These are phyloP conservation scores for Colletotrichum sp. DNA, from an alignment of 2,329 filamentous ascomycete genomes.

Conservation along the genomic window DNA sequence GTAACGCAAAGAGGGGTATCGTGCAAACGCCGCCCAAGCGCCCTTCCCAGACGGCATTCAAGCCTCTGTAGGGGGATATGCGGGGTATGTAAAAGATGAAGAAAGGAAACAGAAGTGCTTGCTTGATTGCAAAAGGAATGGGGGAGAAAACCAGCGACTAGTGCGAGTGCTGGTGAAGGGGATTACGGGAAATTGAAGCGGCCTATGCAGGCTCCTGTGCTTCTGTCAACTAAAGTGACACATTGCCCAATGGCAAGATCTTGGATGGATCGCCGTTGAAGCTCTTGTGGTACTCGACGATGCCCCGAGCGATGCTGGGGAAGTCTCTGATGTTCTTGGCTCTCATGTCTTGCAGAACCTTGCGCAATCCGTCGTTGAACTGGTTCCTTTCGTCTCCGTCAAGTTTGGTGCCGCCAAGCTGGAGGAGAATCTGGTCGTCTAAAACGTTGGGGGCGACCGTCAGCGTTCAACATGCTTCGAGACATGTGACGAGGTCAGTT, in stretches of 20 bases:
- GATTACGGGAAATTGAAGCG: neutral
- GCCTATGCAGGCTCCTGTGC: neutral
- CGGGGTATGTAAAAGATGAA: constrained; percentile 14
- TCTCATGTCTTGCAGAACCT: constrained; percentile 65
- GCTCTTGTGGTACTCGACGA: constrained; percentile 69
- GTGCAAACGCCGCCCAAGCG: constrained; percentile 9
- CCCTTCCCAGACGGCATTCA: neutral
- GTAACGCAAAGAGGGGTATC: constrained; percentile 21
- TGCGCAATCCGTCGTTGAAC: constrained; percentile 68
- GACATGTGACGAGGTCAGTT: constrained; percentile 36
- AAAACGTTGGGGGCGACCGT: constrained; percentile 43
- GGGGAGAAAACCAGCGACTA: neutral
- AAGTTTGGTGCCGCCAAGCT: constrained; percentile 71
- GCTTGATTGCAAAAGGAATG: neutral
- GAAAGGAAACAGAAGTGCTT: neutral
- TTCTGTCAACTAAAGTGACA: constrained; percentile 37
- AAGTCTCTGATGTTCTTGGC: constrained; percentile 68
- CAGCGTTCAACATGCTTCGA: constrained; percentile 44
- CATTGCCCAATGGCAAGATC: constrained; percentile 62
- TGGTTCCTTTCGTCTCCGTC: constrained; percentile 63
- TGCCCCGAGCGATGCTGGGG: constrained; percentile 68
- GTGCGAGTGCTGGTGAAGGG: neutral
- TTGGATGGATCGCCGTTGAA: constrained; percentile 70
- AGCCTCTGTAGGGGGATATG: neutral
- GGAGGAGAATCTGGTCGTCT: constrained; percentile 78